phyloP scores from a whole-genome alignment of 2,329 filamentous ascomycete genomes.

The Colletotrichum musae region DNA sequence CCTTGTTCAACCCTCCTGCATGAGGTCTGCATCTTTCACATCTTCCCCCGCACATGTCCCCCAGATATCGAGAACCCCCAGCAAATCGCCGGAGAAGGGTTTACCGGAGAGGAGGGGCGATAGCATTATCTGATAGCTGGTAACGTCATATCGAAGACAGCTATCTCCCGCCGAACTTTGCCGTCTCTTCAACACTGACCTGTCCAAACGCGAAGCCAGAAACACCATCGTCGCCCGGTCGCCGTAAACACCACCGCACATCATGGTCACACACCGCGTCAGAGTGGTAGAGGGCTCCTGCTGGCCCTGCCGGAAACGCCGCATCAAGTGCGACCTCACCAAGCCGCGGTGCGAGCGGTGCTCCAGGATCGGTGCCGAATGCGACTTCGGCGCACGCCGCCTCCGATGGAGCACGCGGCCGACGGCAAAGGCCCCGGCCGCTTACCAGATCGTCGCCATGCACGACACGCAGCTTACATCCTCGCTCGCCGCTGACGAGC shows the following conservation, averaged over 20 bases:
- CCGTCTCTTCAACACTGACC: background rate
- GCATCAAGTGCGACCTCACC: conserved; percentile 54
- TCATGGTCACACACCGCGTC: conserved; percentile 22
- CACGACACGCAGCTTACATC: conserved; percentile 44
- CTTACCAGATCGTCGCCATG: conserved; percentile 45
- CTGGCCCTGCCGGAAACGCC: conserved; percentile 53
- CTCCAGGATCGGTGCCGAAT: conserved; percentile 38
- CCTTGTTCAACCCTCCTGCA: background rate
- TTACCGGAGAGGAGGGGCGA: background rate
- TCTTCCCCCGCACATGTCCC: conserved; percentile 15
- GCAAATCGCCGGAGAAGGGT: background rate
- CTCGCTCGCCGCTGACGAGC: conserved; percentile 48
- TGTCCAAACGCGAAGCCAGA: background rate
- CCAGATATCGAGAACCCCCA: background rate
- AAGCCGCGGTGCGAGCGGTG: conserved; percentile 52
- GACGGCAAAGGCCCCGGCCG: conserved; percentile 48
- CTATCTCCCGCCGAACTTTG: background rate
- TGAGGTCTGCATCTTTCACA: background rate
- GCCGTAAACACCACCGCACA: background rate
- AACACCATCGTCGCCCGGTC: background rate
- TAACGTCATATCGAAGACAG: background rate
- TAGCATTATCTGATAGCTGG: background rate
- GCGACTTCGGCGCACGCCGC: conserved; percentile 54
- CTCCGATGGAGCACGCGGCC: conserved; percentile 59
- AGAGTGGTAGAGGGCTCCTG: conserved; percentile 52